Evolutionary conservation across 805 yeast genomes (phyloP), one percentile per base, ranked within the genome.

Genomic region (Schwanniomyces occidentalis): DNA sequence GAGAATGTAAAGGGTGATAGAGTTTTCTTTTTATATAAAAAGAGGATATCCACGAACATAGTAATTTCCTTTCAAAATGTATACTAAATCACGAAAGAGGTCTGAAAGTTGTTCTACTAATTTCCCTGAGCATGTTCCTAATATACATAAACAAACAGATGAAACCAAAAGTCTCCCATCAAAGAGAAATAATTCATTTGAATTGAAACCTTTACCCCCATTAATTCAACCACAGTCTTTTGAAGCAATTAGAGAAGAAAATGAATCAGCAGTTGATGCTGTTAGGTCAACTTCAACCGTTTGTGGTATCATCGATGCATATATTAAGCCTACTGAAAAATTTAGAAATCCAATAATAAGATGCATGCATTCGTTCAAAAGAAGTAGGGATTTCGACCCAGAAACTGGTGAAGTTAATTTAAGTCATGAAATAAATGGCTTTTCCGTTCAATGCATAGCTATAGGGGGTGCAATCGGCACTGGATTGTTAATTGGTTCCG

Each of bases 401-500:
- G 30, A 17, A 9, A 25, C 28, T 4, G 33, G 38, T 8, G 27
- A 34, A 16, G 6, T 30, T 9, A 31, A 27, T 12, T 30, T 34
- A 26, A 34, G 37, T 15, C 10, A 23, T 16, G 37, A 37, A 12
- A 21, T 37, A 6, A 32, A 25, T 27, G 35, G 35, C 3, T 35
- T 41, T 20, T 32, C 40, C 24, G 30, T 52, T 37, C 54, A 48
- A 27, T 48, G 52, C 52, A 54, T 54, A 30, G 56, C 58, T 35
- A 45, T 54, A 38, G 59, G 58, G 5, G 56, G 58, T 24, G 54
- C 58, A 4, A 35, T 54, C 34, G 59, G 59, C n/a, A 54, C 59
- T 7, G 59, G 59, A 8, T 39, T 54, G 25, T 40, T 52, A 34
- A 41, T 54, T 16, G 59, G 56, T 13, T 49, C 52, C 12, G 56